phyloP scores from a whole-genome alignment of 768 basidiomycete genomes.

The Suillus plorans region DNA sequence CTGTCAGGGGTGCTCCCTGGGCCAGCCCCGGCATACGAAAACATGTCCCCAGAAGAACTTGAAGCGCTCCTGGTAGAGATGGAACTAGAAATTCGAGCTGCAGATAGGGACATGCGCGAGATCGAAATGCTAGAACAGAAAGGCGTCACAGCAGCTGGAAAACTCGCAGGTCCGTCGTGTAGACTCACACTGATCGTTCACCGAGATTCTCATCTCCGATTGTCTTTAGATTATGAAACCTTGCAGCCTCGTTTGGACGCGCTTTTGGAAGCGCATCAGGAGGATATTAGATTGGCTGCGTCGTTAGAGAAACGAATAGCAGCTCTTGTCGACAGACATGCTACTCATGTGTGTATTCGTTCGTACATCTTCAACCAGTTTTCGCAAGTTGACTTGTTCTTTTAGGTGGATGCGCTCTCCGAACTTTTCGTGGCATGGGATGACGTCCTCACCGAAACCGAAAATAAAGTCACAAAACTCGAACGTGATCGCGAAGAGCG shows the following conservation, averaged over 20 bases:
- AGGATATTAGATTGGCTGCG: constrained; percentile 55
- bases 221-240: constrained; percentile 53
- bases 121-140: constrained; percentile 69
- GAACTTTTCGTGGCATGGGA: constrained; percentile 88
- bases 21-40: constrained; percentile 52
- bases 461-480: constrained; percentile 53
- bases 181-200: neutral
- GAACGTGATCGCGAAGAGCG: constrained; percentile 65
- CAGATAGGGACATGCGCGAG: constrained; percentile 80
- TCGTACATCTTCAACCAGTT: neutral
- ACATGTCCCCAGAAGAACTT: constrained; percentile 66
- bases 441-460: constrained; percentile 67
- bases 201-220: neutral
- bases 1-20: constrained; percentile 60
- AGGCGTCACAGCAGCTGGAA: constrained; percentile 72
- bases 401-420: constrained; percentile 75
- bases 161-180: constrained; percentile 51
- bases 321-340: constrained; percentile 64
- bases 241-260: constrained; percentile 68
- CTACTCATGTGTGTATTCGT: constrained; percentile 55
- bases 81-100: constrained; percentile 81
- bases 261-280: constrained; percentile 56
- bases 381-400: neutral
- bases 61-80: constrained; percentile 74
- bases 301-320: constrained; percentile 68